These are phyloP conservation scores for Eimeria sp. DNA, from an alignment of 169 alveolate species.

Conservation along the genomic window DNA sequence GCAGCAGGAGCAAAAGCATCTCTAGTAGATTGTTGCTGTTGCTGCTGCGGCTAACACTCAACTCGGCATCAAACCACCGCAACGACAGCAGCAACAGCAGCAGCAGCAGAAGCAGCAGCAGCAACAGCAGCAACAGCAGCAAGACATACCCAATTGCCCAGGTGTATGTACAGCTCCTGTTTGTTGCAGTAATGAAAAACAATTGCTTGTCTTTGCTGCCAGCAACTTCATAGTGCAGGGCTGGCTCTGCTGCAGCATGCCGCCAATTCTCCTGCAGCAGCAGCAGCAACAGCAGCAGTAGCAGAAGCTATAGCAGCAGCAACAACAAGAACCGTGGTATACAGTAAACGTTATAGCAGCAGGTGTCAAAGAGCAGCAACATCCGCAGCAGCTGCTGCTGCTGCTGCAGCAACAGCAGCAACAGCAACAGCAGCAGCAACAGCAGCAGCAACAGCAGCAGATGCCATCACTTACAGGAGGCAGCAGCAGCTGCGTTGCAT, in stretches of 20 bases:
- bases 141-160: not conserved
- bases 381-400: not conserved
- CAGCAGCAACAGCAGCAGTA: not conserved
- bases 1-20: no score
- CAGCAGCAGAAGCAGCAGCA: conserved; percentile 18
- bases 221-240: not conserved
- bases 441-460: not conserved
- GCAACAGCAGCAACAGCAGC: conserved; percentile 21
- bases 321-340: not conserved
- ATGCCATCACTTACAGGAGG: not conserved
- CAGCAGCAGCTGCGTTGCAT: not conserved
- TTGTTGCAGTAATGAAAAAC: not conserved
- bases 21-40: no score
- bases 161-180: conserved; percentile 35
- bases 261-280: not conserved
- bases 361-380: not conserved
- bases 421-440: not conserved
- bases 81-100: not conserved
- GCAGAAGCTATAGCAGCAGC: not conserved
- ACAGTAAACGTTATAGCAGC: not conserved
- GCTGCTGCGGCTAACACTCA: not conserved
- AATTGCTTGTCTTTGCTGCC: not conserved
- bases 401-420: conserved; percentile 16
- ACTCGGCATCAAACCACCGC: no score
- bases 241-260: not conserved